These are phyloP conservation scores for Torulaspora delbrueckii DNA, from an alignment of 805 yeast species.

Conservation along the genomic window DNA sequence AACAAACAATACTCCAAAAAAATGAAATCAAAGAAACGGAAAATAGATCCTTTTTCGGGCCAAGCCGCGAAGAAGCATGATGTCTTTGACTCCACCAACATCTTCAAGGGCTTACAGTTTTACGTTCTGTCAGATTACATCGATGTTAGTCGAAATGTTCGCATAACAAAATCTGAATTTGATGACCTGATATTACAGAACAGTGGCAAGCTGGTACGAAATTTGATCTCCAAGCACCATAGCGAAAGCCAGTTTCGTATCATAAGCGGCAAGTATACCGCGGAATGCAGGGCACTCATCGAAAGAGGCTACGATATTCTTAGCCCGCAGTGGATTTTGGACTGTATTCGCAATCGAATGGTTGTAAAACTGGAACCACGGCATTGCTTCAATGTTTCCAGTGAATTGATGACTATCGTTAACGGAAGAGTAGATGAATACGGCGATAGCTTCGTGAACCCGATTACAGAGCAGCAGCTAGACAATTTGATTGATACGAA, in stretches of 20 bases:
- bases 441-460: conserved; percentile 54
- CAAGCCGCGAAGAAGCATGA: not conserved
- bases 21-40: conserved; percentile 31
- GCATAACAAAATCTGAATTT: conserved; percentile 38
- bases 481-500: conserved; percentile 13
- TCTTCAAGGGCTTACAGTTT: conserved; percentile 47
- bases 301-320: conserved; percentile 56
- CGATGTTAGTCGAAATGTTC: conserved; percentile 11
- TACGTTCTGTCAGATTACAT: conserved; percentile 50
- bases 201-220: conserved; percentile 48
- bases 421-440: conserved; percentile 45
- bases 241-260: conserved; percentile 21
- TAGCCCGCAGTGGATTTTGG: conserved; percentile 67
- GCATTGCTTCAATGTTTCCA: conserved; percentile 47
- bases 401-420: conserved; percentile 27
- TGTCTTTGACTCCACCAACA: conserved; percentile 19
- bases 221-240: conserved; percentile 25
- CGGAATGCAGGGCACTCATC: conserved; percentile 37
- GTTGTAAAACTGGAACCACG: conserved; percentile 55
- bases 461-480: conserved; percentile 14
- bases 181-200: conserved; percentile 37
- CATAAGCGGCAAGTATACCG: conserved; percentile 40
- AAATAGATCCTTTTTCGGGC: conserved; percentile 14
- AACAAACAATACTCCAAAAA: conserved; percentile 29
- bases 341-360: conserved; percentile 39